Conservation (phyloP, 345 rosid genomes). For the Aegle marmelos region DNA sequence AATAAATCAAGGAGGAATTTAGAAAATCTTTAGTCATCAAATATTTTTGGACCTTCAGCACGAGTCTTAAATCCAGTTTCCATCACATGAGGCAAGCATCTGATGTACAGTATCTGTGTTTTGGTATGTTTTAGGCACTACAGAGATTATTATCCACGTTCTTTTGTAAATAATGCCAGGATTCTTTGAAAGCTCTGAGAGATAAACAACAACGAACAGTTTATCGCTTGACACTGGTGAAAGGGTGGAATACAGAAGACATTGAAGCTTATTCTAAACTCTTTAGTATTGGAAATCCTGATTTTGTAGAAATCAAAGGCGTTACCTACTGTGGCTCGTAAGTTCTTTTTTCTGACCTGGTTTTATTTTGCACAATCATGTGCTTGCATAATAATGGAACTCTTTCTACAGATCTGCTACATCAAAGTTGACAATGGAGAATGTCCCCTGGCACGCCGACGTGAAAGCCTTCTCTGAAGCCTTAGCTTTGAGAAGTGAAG, state of each 20-base stretch:
- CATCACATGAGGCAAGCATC: not conserved
- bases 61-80: not conserved
- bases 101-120: not conserved
- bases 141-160: not conserved
- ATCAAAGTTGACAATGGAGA: constrained; percentile 96
- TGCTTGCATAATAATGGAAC: constrained; percentile 10
- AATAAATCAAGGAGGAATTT: not conserved
- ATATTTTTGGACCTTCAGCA: not conserved
- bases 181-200: constrained; percentile 72
- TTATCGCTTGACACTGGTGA: constrained; percentile 87
- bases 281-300: constrained; percentile 85
- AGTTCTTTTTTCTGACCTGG: constrained; percentile 22
- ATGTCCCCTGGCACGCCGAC: constrained; percentile 96
- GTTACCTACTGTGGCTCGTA: constrained; percentile 96
- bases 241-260: constrained; percentile 96
- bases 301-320: constrained; percentile 96
- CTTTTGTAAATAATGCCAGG: constrained; percentile 36
- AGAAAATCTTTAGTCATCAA: not conserved
- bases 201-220: constrained; percentile 92
- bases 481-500: constrained; percentile 63
- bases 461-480: constrained; percentile 93
- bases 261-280: constrained; percentile 81
- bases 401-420: constrained; percentile 67
- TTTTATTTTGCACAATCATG: constrained; percentile 5
- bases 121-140: not conserved